Evolutionary conservation across 2,329 filamentous ascomycete species (phyloP).

Genomic region (Coniochaeta sp.): DNA sequence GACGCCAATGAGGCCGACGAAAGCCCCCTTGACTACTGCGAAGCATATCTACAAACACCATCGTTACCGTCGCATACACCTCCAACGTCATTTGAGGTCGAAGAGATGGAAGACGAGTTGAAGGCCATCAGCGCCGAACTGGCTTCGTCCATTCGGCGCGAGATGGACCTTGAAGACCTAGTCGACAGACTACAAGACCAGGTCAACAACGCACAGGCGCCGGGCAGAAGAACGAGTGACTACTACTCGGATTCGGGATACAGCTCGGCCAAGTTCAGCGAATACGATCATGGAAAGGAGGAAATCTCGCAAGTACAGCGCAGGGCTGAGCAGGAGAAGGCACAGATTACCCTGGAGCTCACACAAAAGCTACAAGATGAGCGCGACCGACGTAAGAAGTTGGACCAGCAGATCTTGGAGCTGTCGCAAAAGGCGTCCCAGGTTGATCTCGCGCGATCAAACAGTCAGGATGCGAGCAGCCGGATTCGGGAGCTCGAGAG

Average conservation of each 20-base stretch:
- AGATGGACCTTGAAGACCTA: constrained; percentile 94
- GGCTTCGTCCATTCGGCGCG: constrained; percentile 83
- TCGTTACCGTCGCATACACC: constrained; percentile 25
- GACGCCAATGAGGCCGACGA: constrained; percentile 33
- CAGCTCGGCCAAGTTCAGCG: constrained; percentile 73
- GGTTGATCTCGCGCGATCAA: constrained; percentile 46
- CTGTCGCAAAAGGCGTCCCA: constrained; percentile 73
- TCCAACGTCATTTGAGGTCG: constrained; percentile 46
- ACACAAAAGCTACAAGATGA: constrained; percentile 85
- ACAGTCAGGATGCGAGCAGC: constrained; percentile 43
- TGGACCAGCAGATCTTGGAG: constrained; percentile 79
- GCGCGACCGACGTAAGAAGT: constrained; percentile 62
- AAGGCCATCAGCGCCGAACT: constrained; percentile 90
- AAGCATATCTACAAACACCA: constrained; percentile 46
- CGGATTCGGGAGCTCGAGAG: constrained; percentile 72
- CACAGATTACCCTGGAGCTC: constrained; percentile 76
- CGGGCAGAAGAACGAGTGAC: constrained; percentile 78
- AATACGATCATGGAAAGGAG: constrained; percentile 54
- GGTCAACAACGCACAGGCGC: constrained; percentile 46
- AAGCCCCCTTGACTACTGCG: constrained; percentile 40
- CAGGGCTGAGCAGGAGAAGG: constrained; percentile 84
- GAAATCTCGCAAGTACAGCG: constrained; percentile 80
- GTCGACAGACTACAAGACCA: constrained; percentile 85
- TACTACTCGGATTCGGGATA: constrained; percentile 97
- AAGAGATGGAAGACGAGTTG: constrained; percentile 90